phyloP scores from a whole-genome alignment of 2,329 filamentous ascomycete species.

The Cladobotryum mycophilum region DNA sequence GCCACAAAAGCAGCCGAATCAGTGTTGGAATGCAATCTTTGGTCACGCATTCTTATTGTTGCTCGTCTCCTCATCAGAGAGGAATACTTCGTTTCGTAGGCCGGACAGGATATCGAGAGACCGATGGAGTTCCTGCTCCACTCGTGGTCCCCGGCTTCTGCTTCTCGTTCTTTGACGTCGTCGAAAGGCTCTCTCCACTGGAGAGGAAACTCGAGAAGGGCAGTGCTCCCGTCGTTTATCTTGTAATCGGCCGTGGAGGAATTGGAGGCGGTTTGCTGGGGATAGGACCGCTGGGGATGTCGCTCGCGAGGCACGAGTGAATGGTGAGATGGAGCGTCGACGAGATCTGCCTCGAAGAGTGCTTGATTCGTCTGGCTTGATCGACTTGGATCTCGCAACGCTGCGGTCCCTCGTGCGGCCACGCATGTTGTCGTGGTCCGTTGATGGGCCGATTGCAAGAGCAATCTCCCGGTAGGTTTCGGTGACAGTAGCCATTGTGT shows the following conservation, averaged over 20 bases:
- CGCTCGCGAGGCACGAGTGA: constrained; percentile 25
- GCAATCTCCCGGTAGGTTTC: constrained; percentile 20
- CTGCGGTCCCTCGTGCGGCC: constrained; percentile 37
- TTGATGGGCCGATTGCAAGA: constrained; percentile 16
- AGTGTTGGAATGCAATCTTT: not conserved
- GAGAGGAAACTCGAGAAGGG: constrained; percentile 33
- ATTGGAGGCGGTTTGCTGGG: constrained; percentile 35
- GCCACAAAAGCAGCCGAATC: not conserved
- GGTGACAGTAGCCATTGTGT: constrained; percentile 7
- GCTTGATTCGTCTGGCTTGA: constrained; percentile 36
- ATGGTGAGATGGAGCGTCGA: constrained; percentile 33
- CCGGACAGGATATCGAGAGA: constrained; percentile 25
- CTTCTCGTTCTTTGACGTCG: constrained; percentile 35
- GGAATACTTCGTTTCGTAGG: constrained; percentile 30
- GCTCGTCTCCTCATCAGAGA: constrained; percentile 14
- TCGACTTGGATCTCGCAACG: constrained; percentile 26
- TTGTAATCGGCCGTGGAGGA: constrained; percentile 35
- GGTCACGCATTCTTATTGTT: not conserved
- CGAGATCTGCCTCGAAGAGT: constrained; percentile 37
- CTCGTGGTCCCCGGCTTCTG: constrained; percentile 29
- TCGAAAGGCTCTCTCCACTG: constrained; percentile 25
- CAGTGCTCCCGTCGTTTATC: constrained; percentile 39
- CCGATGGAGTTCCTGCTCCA: constrained; percentile 24
- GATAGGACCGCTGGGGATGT: constrained; percentile 31
- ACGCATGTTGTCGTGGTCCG: constrained; percentile 26